Evolutionary conservation across 768 basidiomycete species (phyloP), one percentile per base, ranked within the genome.

Genomic region (Termitomyces sp.): DNA sequence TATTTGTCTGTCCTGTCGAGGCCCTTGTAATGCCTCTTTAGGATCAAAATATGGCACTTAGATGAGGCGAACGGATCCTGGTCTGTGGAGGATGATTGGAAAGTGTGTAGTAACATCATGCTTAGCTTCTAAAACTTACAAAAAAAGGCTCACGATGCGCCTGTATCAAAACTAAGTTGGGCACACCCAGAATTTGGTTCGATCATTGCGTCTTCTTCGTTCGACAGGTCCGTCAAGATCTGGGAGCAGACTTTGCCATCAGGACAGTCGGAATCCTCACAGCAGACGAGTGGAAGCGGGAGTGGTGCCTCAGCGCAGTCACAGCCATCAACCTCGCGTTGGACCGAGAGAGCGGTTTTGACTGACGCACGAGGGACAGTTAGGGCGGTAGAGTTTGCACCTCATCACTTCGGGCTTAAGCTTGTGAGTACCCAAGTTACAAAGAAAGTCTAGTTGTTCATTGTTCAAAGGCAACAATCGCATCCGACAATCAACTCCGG

Each of bases 141-240:
- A 32, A 32, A 19, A 23, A 21, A 96, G 92, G 96, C 95, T n/a
- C 95, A 98, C 68, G 93, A 96, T 65, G 94, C 94, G 16, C 85
- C 95, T 0, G 80, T 97, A 37, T 84, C 92, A 8, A 87, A 82
- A 69, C 64, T 97, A 14, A 82, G 83, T 52, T 98, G 94, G 91
- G 93, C 93, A 1, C 94, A 95, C 67, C 94, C 96, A 5, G 88
- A 95, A 70, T 95, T 94, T 58, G 95, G 94, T 4, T 82, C 85
- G 1, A 82, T 97, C 52, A 77, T 98, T 54, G 93, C 93, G 0
- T 92, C 90, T 4, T 83, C 86, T 5, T 93, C 90, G 2, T 94
- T 95, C 65, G 96, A 98, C 72, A 82, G 95, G 25, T 90, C 90
- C 0, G 90, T 95, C 54, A 92, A 95, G 71, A 82, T 99, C 16